These are phyloP conservation scores for Bolboschoenoplectus hybrid DNA, from an alignment of 202 grass and related monocot species.

Conservation along the genomic window DNA sequence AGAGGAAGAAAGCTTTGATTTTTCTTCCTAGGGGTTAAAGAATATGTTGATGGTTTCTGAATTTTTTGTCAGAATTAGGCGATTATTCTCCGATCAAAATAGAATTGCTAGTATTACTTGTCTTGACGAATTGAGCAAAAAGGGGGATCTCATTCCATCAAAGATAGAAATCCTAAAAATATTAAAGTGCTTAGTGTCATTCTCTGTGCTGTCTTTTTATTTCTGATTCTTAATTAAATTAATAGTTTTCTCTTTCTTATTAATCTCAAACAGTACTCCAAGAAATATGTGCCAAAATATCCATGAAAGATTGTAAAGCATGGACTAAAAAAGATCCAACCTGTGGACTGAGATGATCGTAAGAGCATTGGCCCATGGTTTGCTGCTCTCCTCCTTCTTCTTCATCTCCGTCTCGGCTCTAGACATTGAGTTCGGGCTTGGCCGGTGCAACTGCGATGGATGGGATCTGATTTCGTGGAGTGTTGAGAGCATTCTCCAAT, in stretches of 20 bases:
- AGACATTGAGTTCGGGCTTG: slow-evolving; percentile 53
- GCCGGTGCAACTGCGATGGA: slow-evolving; percentile 62
- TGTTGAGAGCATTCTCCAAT: slow-evolving; percentile 69
- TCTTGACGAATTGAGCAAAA: slow-evolving; percentile 22
- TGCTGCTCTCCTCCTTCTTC: slow-evolving; percentile 52
- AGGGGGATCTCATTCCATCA: slow-evolving; percentile 1
- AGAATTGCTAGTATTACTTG: slow-evolving; percentile 18
- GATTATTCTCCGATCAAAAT: slow-evolving; percentile 26
- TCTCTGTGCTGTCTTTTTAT: not conserved
- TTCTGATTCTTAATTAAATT: not conserved
- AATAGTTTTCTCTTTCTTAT: not conserved
- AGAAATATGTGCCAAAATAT: not conserved
- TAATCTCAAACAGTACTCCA: not conserved
- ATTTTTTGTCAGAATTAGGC: slow-evolving; percentile 12
- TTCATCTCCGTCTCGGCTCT: slow-evolving; percentile 31
- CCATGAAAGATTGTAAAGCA: not conserved
- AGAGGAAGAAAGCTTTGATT: slow-evolving; percentile 23
- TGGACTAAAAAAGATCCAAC: slow-evolving; percentile 39
- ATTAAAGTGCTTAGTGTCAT: not conserved
- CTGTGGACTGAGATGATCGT: slow-evolving; percentile 54
- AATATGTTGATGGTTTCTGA: not conserved
- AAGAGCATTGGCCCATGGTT: slow-evolving; percentile 56
- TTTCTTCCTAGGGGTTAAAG: slow-evolving; percentile 10
- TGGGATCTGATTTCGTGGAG: slow-evolving; percentile 52
- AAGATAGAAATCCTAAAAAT: slow-evolving; percentile 18